Conservation (phyloP, 352 stramenopile genomes). For the Phytopythium helicoides region DNA sequence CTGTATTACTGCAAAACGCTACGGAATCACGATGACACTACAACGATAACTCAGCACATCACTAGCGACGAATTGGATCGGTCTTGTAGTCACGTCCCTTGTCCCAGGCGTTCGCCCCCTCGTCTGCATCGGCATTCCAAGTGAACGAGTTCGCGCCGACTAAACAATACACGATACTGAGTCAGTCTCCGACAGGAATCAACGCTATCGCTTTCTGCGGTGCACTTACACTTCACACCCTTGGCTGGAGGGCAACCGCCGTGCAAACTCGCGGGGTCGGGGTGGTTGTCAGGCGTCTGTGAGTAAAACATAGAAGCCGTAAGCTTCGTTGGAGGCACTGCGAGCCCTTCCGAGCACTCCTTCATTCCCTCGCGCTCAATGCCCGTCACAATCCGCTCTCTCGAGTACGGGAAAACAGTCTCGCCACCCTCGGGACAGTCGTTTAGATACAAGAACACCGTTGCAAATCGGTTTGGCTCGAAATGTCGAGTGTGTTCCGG, state of each 20-base stretch:
- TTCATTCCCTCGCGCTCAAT: constrained; percentile 64
- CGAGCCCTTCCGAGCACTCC: constrained; percentile 62
- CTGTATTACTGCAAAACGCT: too few species aligned
- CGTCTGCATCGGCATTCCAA: constrained; percentile 65
- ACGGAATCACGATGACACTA: neutral
- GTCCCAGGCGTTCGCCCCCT: constrained; percentile 61
- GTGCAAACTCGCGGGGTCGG: constrained; percentile 58
- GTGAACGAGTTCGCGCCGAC: constrained; percentile 69
- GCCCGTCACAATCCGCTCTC: constrained; percentile 44
- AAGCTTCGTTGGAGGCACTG: constrained; percentile 61
- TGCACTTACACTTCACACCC: constrained; percentile 57
- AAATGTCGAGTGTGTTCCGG: constrained; percentile 52
- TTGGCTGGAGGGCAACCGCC: constrained; percentile 55
- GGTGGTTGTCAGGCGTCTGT: constrained; percentile 57
- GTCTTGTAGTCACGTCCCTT: constrained; percentile 40
- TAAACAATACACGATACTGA: constrained; percentile 22
- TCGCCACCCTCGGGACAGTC: constrained; percentile 93
- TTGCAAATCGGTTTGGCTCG: constrained; percentile 92
- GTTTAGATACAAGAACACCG: constrained; percentile 94
- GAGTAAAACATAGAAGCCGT: constrained; percentile 75
- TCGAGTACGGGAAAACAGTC: constrained; percentile 92
- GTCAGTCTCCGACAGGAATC: too few species aligned
- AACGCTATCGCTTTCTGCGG: too few species aligned
- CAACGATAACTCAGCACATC: neutral
- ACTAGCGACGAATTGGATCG: constrained; percentile 6